Conservation (phyloP, 352 stramenopile genomes). For the Pythium diclinum region DNA sequence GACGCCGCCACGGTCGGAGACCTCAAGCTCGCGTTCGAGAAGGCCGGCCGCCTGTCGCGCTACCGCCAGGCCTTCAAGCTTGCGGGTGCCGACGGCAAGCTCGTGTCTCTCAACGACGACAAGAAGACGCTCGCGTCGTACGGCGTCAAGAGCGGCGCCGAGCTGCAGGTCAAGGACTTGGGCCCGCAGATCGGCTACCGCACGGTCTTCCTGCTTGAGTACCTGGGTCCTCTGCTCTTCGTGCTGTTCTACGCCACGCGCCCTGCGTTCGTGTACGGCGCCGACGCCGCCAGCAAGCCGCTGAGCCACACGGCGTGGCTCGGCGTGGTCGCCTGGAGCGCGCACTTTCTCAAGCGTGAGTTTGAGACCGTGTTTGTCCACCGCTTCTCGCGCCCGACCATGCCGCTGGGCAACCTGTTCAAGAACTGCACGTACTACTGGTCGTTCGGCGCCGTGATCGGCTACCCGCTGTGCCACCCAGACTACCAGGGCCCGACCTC, state of each 20-base stretch:
- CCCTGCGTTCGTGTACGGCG: constrained; percentile 73
- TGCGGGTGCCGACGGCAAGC: constrained; percentile 27
- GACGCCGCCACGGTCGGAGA: constrained; percentile 40
- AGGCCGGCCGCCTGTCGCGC: constrained; percentile 42
- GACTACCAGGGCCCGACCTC: constrained; percentile 53
- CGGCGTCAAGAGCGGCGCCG: constrained; percentile 46
- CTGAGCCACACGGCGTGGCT: constrained; percentile 48
- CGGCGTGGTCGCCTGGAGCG: constrained; percentile 58
- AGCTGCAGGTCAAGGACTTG: constrained; percentile 76
- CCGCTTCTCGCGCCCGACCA: constrained; percentile 83
- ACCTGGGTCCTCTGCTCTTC: constrained; percentile 81
- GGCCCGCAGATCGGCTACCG: constrained; percentile 87
- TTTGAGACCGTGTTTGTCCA: constrained; percentile 89
- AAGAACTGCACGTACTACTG: constrained; percentile 92
- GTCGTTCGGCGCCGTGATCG: constrained; percentile 76
- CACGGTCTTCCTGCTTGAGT: constrained; percentile 87
- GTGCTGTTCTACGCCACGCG: constrained; percentile 74
- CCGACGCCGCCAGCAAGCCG: constrained; percentile 33
- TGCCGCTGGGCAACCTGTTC: constrained; percentile 88
- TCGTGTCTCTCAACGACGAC: constrained; percentile 59
- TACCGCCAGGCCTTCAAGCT: constrained; percentile 70
- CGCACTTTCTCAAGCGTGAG: constrained; percentile 87
- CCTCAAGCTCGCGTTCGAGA: constrained; percentile 63
- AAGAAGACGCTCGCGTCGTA: constrained; percentile 50
- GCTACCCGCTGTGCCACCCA: constrained; percentile 82